Base-by-base conservation (phyloP, 2,329 filamentous ascomycete genomes). In the Colletotrichum sp. region DNA sequence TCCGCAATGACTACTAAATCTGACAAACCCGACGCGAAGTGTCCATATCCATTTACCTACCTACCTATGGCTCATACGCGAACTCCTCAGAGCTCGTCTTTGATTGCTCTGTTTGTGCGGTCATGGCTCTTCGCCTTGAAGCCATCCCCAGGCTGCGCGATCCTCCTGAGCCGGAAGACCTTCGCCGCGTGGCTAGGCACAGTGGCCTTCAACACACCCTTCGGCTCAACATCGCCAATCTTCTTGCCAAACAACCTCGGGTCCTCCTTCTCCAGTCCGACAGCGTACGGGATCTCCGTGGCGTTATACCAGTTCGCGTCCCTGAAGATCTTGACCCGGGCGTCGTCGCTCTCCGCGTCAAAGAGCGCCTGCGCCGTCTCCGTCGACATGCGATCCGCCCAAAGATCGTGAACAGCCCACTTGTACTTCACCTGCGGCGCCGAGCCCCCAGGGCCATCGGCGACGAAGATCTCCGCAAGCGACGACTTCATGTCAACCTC, bases 361-460 rank as follows among this genome's bases (percentile, higher is more conserved):
- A 79, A 27, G 6, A 79, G 68, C n/a, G 71, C 74, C 66, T 69
- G 63, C 0, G 78, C 78, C 29, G 32, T 74, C 27, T 76, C 64
- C 13, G 68, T 69, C 19, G 77, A 27, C 78, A 79, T 79, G 34
- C 78, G 72, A 55, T 78, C 71, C 16, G 78, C 78, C 78, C 77
- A 80, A 6, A 79, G 75, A 39, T 80, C 77, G 49, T 80, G 70
- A n/a, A 80, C 63, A n/a, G 76, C 71, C 79, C 79, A 80, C 49
- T 76, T 72, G 36, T 59, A 75, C 36, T 64, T 34, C 12, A 79
- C 77, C 69, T 80, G 78, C 15, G 73, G 75, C 25, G 79, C 75
- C 15, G 75, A 75, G 16, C 79, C 79, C 7, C 79, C 79, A 5
- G 79, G 79, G 5, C 79, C 79, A 63, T 79, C 79, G 7, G 72